Conservation (phyloP, 2,329 filamentous ascomycete species). For the Penicillium sp. region DNA sequence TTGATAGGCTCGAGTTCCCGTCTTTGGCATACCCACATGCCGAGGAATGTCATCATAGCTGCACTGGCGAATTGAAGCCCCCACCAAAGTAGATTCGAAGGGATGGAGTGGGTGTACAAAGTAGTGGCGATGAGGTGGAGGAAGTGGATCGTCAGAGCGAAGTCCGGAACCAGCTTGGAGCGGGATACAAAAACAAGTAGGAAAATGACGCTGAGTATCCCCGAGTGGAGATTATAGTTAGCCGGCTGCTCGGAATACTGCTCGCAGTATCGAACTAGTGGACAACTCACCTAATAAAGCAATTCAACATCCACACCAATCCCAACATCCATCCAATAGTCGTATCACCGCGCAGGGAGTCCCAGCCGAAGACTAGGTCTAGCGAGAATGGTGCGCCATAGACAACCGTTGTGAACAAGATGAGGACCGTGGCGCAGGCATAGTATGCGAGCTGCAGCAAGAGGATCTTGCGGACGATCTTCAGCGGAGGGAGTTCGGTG, state of each 20-base stretch:
- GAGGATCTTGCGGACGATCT: conserved; percentile 65
- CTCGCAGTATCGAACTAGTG: conserved; percentile 21
- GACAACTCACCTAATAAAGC: conserved; percentile 58
- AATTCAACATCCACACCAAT: conserved; percentile 66
- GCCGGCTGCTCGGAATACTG: neutral
- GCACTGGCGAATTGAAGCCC: conserved; percentile 60
- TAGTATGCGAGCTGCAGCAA: conserved; percentile 66
- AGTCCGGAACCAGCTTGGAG: conserved; percentile 92
- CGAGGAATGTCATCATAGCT: conserved; percentile 65
- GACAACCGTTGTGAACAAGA: conserved; percentile 66
- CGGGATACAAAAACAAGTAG: conserved; percentile 81
- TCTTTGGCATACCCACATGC: conserved; percentile 89
- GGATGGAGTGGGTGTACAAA: conserved; percentile 73
- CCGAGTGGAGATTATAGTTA: neutral
- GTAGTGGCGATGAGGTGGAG: conserved; percentile 75
- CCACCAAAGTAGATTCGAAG: conserved; percentile 86
- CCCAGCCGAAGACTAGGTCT: conserved; percentile 63
- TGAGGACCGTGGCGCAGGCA: conserved; percentile 58
- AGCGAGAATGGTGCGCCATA: conserved; percentile 59
- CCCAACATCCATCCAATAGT: conserved; percentile 69
- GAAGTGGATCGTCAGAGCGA: conserved; percentile 83
- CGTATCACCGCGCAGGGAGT: conserved; percentile 62
- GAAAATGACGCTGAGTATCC: conserved; percentile 65
- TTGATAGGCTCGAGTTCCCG: conserved; percentile 84
- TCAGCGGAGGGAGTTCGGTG: conserved; percentile 64